phyloP scores from a whole-genome alignment of 164 flowering plant species.

The Magnolia kwangsiensis region DNA sequence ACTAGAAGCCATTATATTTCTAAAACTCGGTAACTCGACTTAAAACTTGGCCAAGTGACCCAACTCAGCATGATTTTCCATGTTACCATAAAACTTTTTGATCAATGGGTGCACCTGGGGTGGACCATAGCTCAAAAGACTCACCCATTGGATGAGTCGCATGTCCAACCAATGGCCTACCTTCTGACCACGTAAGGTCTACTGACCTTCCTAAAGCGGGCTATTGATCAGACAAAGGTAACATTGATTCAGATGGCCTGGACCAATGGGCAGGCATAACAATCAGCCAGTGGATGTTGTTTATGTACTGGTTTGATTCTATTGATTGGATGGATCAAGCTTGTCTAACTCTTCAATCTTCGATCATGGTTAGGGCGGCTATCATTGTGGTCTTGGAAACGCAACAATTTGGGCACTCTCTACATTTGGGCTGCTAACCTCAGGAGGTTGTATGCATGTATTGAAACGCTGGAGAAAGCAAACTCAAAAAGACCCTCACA shows the following conservation, averaged over 20 bases:
- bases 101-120: no score
- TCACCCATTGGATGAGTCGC: no score
- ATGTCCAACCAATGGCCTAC: no score
- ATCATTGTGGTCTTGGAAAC: slow-evolving; percentile 47
- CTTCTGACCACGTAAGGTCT: not conserved
- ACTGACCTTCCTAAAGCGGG: not conserved
- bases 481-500: slow-evolving; percentile 59
- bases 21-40: no score
- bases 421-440: slow-evolving; percentile 56
- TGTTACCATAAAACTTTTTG: no score
- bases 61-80: no score
- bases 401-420: slow-evolving; percentile 59
- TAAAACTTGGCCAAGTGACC: no score
- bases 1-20: no score
- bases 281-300: not conserved
- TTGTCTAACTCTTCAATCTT: not conserved
- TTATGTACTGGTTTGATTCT: not conserved
- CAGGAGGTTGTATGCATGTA: slow-evolving; percentile 73
- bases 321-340: not conserved
- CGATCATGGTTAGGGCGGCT: slow-evolving; percentile 42
- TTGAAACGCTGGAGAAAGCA: slow-evolving; percentile 68
- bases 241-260: not conserved
- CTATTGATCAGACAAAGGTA: not conserved
- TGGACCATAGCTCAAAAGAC: no score
- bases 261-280: not conserved